phyloP scores from a whole-genome alignment of 2,329 filamentous ascomycete genomes.

The Juglanconis sp. region DNA sequence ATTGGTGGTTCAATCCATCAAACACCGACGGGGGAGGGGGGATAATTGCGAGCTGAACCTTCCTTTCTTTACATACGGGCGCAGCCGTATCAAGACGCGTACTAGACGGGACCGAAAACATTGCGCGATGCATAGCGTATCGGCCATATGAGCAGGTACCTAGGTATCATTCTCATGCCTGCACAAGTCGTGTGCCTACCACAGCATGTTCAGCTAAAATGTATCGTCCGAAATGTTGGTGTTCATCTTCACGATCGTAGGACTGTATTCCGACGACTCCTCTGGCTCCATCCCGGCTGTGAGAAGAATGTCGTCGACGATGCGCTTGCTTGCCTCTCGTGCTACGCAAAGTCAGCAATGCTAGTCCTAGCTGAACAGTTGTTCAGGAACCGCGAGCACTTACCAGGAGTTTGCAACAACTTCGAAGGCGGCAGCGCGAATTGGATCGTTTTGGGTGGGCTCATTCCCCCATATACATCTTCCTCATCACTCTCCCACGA shows the following conservation, averaged over 20 bases:
- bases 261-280: conserved; percentile 57
- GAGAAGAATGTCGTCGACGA: conserved; percentile 75
- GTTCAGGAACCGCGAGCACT: conserved; percentile 25
- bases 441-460: conserved; percentile 90
- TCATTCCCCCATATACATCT: conserved; percentile 68
- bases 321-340: conserved; percentile 74
- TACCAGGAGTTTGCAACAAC: conserved; percentile 76
- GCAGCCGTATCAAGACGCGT: too few species aligned
- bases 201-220: conserved; percentile 38
- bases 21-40: too few species aligned
- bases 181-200: neutral
- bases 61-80: too few species aligned
- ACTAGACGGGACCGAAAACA: too few species aligned
- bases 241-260: conserved; percentile 64
- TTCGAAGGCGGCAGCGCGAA: conserved; percentile 77
- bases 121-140: neutral
- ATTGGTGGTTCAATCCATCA: too few species aligned
- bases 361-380: neutral
- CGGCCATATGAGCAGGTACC: neutral
- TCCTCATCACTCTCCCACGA: conserved; percentile 75
- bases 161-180: neutral
- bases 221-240: conserved; percentile 60
- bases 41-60: too few species aligned
- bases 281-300: conserved; percentile 67
- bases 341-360: conserved; percentile 42